These are phyloP conservation scores for Botrytis sinoallii DNA, from an alignment of 2,329 filamentous ascomycete genomes.

Conservation along the genomic window DNA sequence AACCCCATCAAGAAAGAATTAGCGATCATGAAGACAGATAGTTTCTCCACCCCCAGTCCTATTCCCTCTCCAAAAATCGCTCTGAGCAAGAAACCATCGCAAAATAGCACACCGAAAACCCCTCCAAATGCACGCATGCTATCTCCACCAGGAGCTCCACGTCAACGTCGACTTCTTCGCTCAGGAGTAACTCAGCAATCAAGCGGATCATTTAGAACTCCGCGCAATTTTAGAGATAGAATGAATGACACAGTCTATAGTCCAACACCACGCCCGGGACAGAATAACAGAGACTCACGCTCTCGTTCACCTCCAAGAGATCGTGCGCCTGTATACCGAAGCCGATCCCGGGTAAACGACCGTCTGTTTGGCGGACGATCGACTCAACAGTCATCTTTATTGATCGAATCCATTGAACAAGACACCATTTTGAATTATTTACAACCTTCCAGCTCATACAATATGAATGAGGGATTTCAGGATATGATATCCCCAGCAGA, in stretches of 20 bases:
- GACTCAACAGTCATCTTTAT: neutral
- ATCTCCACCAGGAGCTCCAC: neutral
- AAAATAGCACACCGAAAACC: neutral
- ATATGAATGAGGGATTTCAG: neutral
- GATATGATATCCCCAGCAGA: neutral
- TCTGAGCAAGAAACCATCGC: fast-evolving
- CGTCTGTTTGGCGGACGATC: no score
- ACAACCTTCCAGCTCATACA: neutral
- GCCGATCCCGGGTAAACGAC: neutral
- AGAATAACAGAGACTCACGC: neutral
- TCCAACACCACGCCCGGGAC: fast-evolving
- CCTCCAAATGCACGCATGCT: neutral
- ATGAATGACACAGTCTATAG: fast-evolving
- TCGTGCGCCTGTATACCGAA: neutral
- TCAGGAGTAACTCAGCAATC: neutral
- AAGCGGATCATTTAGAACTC: neutral
- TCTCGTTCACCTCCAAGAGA: neutral
- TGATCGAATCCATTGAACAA: no score
- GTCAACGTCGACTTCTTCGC: neutral
- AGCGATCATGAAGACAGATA: neutral
- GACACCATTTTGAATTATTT: fast-evolving
- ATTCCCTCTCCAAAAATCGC: no score
- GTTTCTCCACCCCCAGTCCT: neutral
- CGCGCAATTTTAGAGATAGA: neutral
- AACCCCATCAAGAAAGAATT: neutral